phyloP scores from a whole-genome alignment of 257 asterid species.

The Parsonsia alboflavescens region DNA sequence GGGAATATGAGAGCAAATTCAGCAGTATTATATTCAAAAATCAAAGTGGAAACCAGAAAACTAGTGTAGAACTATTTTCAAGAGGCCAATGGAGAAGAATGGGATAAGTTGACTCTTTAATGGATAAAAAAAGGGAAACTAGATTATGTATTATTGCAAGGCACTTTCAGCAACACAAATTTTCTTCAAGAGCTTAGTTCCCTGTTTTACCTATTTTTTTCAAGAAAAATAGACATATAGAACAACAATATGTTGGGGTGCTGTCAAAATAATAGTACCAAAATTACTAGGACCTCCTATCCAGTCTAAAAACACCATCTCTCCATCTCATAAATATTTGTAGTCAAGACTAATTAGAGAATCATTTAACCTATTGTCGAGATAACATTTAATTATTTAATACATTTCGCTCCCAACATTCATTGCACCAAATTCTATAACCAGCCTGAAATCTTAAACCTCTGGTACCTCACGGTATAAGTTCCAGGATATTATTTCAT shows the following conservation, averaged over 20 bases:
- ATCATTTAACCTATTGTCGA: neutral
- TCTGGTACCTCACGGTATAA: neutral
- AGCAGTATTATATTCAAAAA: slow-evolving; percentile 4
- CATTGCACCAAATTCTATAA: neutral
- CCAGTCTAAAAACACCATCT: neutral
- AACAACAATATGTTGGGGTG: neutral
- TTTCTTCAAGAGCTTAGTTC: neutral
- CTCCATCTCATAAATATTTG: neutral
- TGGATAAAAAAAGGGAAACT: neutral
- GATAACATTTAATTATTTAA: neutral
- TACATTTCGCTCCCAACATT: neutral
- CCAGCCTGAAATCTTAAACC: neutral
- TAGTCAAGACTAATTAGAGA: neutral
- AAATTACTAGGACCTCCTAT: neutral
- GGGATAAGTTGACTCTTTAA: neutral
- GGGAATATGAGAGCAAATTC: slow-evolving; percentile 30
- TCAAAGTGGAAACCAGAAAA: neutral
- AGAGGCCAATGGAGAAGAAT: neutral
- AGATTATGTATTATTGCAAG: neutral
- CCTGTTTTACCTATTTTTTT: neutral
- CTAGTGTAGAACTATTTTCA: neutral
- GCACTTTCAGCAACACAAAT: neutral
- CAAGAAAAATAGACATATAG: neutral
- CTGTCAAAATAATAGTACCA: neutral
- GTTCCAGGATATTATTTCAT: slow-evolving; percentile 2